Conservation (phyloP, 805 yeast species). For the Monosporozyma servazzii region DNA sequence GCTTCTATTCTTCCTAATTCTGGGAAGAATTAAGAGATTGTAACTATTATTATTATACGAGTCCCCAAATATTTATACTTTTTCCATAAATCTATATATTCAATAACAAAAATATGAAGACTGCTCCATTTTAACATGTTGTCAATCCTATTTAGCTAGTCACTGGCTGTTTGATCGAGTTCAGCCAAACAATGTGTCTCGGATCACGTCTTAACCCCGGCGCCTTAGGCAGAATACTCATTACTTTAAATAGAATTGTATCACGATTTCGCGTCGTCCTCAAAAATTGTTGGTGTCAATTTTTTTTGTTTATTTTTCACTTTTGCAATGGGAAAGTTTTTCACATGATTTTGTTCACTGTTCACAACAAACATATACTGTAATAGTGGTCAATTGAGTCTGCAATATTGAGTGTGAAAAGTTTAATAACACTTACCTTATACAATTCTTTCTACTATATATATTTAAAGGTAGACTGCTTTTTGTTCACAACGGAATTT, state of each 20-base stretch:
- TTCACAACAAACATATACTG: background rate
- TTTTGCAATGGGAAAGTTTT: background rate
- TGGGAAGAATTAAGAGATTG: background rate
- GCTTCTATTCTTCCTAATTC: slow-evolving; percentile 7
- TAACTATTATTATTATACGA: background rate
- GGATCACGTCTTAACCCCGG: background rate
- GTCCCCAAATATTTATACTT: background rate
- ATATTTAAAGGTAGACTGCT: background rate
- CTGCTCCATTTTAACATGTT: background rate
- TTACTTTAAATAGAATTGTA: background rate
- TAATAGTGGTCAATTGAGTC: background rate
- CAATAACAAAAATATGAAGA: background rate
- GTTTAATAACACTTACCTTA: background rate
- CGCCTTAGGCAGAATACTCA: background rate
- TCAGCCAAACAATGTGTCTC: background rate
- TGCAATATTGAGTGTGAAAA: background rate
- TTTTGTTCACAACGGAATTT: background rate
- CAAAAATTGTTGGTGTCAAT: background rate
- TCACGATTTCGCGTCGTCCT: background rate
- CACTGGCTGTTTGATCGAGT: background rate
- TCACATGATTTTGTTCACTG: background rate
- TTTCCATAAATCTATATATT: background rate
- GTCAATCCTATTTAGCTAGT: too few species aligned
- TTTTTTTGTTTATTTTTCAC: background rate
- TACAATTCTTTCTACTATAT: background rate